Base-by-base conservation (phyloP, 2,329 filamentous ascomycete species). In the Colletotrichum kahawae region DNA sequence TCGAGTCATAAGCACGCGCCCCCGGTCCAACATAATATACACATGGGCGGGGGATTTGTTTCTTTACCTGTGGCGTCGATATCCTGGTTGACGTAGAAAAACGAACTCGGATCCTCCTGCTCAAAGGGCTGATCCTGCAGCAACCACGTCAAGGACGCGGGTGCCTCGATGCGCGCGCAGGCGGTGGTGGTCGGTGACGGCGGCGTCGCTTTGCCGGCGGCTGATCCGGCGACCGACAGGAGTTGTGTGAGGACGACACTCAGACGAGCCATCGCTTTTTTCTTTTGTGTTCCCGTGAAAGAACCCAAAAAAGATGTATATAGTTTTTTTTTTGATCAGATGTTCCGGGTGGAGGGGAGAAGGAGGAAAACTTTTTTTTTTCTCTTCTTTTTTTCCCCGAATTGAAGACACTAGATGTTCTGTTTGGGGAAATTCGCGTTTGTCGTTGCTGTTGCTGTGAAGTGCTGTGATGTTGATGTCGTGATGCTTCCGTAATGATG, bases 31-130 rank as follows among this genome's bases (percentile, higher is more conserved):
- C 7, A 36, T 33, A 5, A 43, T 2, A 29, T 2, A 29, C 7
- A 13, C 3, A 33, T 24, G 7, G 33, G 31, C 5, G 66, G 10
- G 14, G 3, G 5, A 27, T 27, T 1, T 27, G 24, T 27, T 27
- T 27, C 24, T 31, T 60, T 66, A 76, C 74, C 74, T 43, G 74
- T 54, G 51, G 74, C 74, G 60, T 74, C 74, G 33, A 74, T 74
- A 29, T 76, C 74, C 31, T 76, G 74, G 38, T 76, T 76, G 59
- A 76, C 74, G 70, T 76, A 76, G 59, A 76, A 76, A n/a, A 76
- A 76, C n/a, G 70, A 60, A 18, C 70, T 74, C 51, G 74, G 74
- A 27, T 76, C 74, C 31, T 73, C 74, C 48, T 70, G 74, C 51
- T 74, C 74, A 56, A 76, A 76, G 59, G 74, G 70, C 67, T 76